Percentiles rank a stretch among this genome's conserved stretches.
Conservation (phyloP, 768 basidiomycete species). For the Suillus discolor region DNA sequence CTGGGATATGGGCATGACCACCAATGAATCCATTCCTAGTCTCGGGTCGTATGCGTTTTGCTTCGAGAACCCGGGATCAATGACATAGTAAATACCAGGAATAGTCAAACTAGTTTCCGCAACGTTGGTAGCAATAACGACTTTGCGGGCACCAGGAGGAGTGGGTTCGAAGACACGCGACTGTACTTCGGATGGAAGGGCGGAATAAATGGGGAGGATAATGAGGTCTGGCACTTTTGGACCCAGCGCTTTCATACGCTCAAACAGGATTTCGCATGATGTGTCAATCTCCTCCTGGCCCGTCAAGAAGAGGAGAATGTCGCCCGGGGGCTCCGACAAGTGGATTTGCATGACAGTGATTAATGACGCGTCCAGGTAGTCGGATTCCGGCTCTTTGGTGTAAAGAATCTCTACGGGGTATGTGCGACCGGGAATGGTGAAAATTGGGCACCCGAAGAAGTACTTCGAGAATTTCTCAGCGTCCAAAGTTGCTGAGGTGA, state of each 20-base stretch:
- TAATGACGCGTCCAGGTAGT: slow-evolving; percentile 97
- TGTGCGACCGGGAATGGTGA: slow-evolving; percentile 99
- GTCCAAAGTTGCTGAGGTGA: slow-evolving; percentile 98
- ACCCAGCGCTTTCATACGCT: slow-evolving; percentile 98
- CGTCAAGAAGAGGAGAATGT: slow-evolving; percentile 94
- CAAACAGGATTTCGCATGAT: slow-evolving; percentile 93
- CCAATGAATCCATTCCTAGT: slow-evolving; percentile 97
- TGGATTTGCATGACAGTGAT: slow-evolving; percentile 99
- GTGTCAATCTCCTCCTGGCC: slow-evolving; percentile 99
- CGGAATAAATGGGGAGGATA: slow-evolving; percentile 97
- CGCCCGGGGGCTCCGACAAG: slow-evolving; percentile 95
- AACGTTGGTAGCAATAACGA: slow-evolving; percentile 99
- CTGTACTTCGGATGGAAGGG: slow-evolving; percentile 97
- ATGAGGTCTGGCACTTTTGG: slow-evolving; percentile 98
- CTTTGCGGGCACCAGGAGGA: slow-evolving; percentile 97
- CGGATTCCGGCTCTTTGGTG: slow-evolving; percentile 96
- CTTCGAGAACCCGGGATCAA: slow-evolving; percentile 98
- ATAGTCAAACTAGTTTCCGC: slow-evolving; percentile 99
- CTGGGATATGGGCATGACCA: slow-evolving; percentile 99
- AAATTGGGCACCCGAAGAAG: slow-evolving; percentile 98
- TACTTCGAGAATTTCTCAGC: slow-evolving; percentile 99
- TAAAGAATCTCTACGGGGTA: slow-evolving; percentile 98
- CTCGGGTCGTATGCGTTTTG: slow-evolving; percentile 98
- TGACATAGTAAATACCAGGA: slow-evolving; percentile 98
- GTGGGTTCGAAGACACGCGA: slow-evolving; percentile 98